phyloP scores from a whole-genome alignment of 2,329 filamentous ascomycete species.

The Exophiala mesophila region DNA sequence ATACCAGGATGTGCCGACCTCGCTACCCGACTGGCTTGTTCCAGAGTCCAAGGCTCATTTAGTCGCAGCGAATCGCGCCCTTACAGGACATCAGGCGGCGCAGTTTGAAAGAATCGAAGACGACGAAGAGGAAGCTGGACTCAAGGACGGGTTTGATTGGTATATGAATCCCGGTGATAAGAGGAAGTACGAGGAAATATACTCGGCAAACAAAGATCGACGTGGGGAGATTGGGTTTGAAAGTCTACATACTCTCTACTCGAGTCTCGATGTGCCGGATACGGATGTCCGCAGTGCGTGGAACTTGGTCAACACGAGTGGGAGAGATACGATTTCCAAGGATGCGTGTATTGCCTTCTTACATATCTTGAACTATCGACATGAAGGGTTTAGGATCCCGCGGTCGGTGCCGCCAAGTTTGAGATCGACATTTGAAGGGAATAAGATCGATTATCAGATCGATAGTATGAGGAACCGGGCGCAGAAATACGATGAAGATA shows the following conservation, averaged over 20 bases:
- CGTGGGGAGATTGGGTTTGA: slow-evolving; percentile 64
- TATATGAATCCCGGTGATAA: slow-evolving; percentile 95
- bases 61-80: slow-evolving; percentile 73
- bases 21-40: slow-evolving; percentile 91
- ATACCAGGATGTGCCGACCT: slow-evolving; percentile 78
- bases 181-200: slow-evolving; percentile 94
- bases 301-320: slow-evolving; percentile 95
- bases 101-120: slow-evolving; percentile 72
- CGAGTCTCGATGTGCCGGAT: slow-evolving; percentile 60
- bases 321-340: slow-evolving; percentile 78
- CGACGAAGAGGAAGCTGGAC: slow-evolving; percentile 67
- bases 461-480: slow-evolving; percentile 65
- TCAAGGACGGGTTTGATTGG: slow-evolving; percentile 98
- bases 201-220: slow-evolving; percentile 82
- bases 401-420: slow-evolving; percentile 87
- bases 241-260: slow-evolving; percentile 50
- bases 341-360: slow-evolving; percentile 91
- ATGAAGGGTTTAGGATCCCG: slow-evolving; percentile 92
- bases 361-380: slow-evolving; percentile 92
- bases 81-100: slow-evolving; percentile 64
- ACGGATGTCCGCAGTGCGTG: slow-evolving; percentile 85
- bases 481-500: slow-evolving; percentile 64
- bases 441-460: slow-evolving; percentile 93
- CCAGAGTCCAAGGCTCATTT: slow-evolving; percentile 92
- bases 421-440: slow-evolving; percentile 85